phyloP scores from a whole-genome alignment of 306 rosid species.

The Medicago ruthenica region DNA sequence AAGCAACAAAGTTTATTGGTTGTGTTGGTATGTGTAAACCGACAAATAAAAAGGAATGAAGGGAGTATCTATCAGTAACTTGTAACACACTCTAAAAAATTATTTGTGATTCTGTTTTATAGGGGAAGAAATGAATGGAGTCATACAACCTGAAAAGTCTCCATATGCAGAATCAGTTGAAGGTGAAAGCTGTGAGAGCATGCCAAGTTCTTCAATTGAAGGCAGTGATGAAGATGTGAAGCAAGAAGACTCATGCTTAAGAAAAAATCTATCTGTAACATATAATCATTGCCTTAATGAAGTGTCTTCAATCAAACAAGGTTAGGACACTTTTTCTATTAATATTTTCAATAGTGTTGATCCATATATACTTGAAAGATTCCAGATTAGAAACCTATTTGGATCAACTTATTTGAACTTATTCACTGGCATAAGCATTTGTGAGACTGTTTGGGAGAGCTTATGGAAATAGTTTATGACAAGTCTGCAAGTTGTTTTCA shows the following conservation, averaged over 20 bases:
- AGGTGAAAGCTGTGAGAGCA: conserved; percentile 38
- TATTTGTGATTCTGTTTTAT: conserved; percentile 22
- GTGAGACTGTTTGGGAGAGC: no score
- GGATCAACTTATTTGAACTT: no score
- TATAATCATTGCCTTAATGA: conserved; percentile 43
- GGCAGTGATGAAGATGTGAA: conserved; percentile 40
- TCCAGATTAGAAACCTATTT: no score
- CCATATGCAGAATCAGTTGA: conserved; percentile 40
- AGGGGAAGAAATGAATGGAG: conserved; percentile 52
- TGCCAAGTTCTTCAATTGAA: conserved; percentile 29
- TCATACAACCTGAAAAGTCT: conserved; percentile 41
- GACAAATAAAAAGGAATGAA: not conserved
- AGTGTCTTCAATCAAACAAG: conserved; percentile 55
- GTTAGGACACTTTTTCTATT: conserved; percentile 44
- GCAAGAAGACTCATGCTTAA: conserved; percentile 37
- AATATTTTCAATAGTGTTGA: not conserved
- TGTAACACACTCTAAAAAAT: not conserved
- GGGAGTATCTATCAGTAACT: not conserved
- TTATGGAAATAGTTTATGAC: no score
- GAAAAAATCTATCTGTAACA: conserved; percentile 38
- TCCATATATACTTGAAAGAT: conserved; percentile 1
- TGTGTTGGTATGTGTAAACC: not conserved
- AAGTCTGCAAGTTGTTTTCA: no score
- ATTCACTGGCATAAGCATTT: no score
- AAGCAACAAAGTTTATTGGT: no score